phyloP scores from a whole-genome alignment of 495 filamentous ascomycete species.

The Entonaema liquescens region DNA sequence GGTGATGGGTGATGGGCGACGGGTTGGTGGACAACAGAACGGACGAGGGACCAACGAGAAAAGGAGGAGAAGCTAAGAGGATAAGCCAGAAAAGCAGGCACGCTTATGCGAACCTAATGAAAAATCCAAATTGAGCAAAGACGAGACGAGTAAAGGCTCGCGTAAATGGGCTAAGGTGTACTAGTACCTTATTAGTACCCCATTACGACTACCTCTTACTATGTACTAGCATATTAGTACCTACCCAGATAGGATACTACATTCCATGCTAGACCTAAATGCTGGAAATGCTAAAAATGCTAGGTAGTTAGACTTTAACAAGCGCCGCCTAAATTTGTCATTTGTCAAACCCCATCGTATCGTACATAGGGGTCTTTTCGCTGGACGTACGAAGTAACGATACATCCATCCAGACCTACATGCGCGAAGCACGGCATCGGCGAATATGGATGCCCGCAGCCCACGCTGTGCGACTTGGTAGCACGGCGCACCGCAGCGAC shows the following conservation, averaged over 20 bases:
- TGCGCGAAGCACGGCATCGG: constrained; percentile 27
- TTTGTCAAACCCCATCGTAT: neutral
- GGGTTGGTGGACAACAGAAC: neutral
- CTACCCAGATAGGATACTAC: neutral
- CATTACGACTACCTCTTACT: neutral
- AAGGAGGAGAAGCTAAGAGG: constrained; percentile 26
- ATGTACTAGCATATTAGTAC: neutral
- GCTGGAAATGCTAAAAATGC: no score
- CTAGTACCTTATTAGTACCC: constrained; percentile 3
- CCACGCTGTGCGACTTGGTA: constrained; percentile 35
- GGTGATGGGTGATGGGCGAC: neutral
- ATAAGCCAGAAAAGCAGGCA: constrained; percentile 13
- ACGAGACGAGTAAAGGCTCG: constrained; percentile 31
- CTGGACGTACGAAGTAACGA: neutral
- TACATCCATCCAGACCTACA: constrained; percentile 1
- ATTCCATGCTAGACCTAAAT: no score
- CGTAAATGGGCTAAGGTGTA: constrained; percentile 20
- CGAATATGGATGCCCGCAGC: constrained; percentile 32
- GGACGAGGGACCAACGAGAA: constrained; percentile 21
- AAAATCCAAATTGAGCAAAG: constrained; percentile 32
- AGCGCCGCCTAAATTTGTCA: neutral
- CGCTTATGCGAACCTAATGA: neutral
- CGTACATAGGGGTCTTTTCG: constrained; percentile 8
- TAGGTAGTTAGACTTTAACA: neutral
- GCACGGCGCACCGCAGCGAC: constrained; percentile 33